A percentile compares a stretch with the other conserved stretches of the same genome.
phyloP scores from a whole-genome alignment of 495 filamentous ascomycete species.

The Astrocystis sublimbata region DNA sequence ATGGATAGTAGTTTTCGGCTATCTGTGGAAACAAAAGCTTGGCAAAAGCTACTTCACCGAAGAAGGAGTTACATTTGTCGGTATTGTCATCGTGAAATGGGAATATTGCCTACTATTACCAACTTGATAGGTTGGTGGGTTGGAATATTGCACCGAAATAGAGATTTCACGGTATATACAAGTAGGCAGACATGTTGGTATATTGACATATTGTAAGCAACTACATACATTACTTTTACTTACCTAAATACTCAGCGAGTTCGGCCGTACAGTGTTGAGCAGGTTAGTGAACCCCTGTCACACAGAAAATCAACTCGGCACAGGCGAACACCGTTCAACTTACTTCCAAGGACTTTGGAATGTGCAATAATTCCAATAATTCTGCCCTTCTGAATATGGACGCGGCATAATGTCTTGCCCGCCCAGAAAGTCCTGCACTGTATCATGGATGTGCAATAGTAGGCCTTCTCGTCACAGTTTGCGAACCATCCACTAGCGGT shows the following conservation, averaged over 20 bases:
- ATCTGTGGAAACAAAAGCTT: conserved; percentile 20
- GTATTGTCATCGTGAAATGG: neutral
- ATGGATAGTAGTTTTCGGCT: conserved; percentile 14
- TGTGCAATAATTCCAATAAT: neutral
- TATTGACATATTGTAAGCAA: too few relatives aligned
- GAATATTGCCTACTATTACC: neutral
- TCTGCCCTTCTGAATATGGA: neutral
- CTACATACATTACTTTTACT: neutral
- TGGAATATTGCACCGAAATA: too few relatives aligned
- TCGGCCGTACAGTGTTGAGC: neutral
- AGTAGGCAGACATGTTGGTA: neutral
- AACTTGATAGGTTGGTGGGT: neutral
- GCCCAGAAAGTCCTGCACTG: neutral
- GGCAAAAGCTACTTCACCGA: conserved; percentile 13
- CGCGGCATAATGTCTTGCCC: neutral
- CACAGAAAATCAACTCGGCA: neutral
- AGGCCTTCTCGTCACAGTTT: conserved; percentile 6
- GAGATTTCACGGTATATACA: too few relatives aligned
- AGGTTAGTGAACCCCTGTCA: neutral
- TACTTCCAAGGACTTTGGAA: conserved; percentile 8
- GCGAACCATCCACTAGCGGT: too few relatives aligned
- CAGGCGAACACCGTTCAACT: neutral
- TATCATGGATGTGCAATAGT: conserved; percentile 9
- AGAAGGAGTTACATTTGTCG: neutral
- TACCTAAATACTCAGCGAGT: neutral